A percentile compares a stretch with the other conserved stretches of the same genome.
These are phyloP conservation scores for Flaveria brownii DNA, from an alignment of 129 eudicot genomes.

Conservation along the genomic window DNA sequence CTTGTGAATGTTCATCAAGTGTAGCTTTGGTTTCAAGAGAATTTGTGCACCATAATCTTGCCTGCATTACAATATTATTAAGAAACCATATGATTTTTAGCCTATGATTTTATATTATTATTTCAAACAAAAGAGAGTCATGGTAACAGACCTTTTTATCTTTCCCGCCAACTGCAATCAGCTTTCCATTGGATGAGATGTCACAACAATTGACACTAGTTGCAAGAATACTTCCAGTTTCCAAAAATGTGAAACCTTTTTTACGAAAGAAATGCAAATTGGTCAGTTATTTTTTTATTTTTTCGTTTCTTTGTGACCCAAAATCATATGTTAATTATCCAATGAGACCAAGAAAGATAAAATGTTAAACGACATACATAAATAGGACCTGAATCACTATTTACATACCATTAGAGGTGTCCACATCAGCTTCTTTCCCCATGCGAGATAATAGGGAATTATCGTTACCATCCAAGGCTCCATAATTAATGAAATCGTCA, in stretches of 20 bases:
- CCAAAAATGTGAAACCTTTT: slow-evolving; percentile 53
- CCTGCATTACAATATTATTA: slow-evolving; percentile 43
- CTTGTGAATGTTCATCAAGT: slow-evolving; percentile 55
- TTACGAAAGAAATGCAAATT: not conserved
- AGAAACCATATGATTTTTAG: not conserved
- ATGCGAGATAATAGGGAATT: slow-evolving; percentile 33
- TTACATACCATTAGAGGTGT: slow-evolving; percentile 42
- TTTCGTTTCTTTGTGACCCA: slow-evolving; percentile 11
- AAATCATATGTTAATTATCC: slow-evolving; percentile 4
- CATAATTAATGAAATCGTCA: slow-evolving; percentile 47
- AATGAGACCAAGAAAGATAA: not conserved
- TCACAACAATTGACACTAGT: slow-evolving; percentile 47
- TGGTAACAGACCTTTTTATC: slow-evolving; percentile 51
- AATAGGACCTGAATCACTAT: not conserved
- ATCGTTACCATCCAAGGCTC: slow-evolving; percentile 51
- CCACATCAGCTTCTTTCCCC: slow-evolving; percentile 36
- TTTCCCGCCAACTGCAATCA: slow-evolving; percentile 64
- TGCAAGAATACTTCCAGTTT: slow-evolving; percentile 46
- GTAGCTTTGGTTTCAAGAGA: slow-evolving; percentile 40
- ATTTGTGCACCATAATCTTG: slow-evolving; percentile 52
- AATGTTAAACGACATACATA: not conserved
- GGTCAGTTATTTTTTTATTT: not conserved
- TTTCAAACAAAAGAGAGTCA: not conserved
- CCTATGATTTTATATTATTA: not conserved
- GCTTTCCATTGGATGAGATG: slow-evolving; percentile 58